These are phyloP conservation scores for Tilletia walkeri DNA, from an alignment of 1,284 basidiomycete genomes.

Conservation along the genomic window DNA sequence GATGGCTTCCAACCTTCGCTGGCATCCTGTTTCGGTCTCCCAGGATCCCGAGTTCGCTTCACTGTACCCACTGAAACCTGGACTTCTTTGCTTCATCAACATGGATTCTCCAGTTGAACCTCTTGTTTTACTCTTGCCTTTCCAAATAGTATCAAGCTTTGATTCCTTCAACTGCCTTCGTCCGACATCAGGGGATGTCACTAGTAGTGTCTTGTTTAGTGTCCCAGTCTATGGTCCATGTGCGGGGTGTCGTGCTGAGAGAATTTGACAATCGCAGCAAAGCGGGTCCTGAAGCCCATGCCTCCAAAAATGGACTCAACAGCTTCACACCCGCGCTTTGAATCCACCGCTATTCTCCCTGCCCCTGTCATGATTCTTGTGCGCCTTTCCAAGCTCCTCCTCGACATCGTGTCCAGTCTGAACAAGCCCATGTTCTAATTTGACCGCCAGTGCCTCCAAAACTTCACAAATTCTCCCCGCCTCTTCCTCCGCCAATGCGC, in stretches of 20 bases:
- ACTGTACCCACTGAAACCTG: neutral
- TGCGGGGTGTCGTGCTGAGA: neutral
- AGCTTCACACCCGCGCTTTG: neutral
- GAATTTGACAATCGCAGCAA: neutral
- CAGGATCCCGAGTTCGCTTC: no score
- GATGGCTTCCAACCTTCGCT: neutral
- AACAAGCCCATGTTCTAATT: neutral
- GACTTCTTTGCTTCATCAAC: neutral
- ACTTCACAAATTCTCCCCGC: neutral
- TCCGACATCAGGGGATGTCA: neutral
- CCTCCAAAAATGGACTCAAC: neutral
- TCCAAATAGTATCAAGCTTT: neutral
- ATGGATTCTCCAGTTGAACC: neutral
- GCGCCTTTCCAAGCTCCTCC: neutral
- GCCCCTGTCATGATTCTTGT: neutral
- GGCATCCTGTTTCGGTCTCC: no score
- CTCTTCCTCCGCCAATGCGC: neutral
- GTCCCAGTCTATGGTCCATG: neutral
- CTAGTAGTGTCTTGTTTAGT: neutral
- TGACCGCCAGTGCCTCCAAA: neutral
- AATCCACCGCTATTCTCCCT: neutral
- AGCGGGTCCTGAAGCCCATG: neutral
- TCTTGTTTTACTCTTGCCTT: neutral
- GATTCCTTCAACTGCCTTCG: neutral
- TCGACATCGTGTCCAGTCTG: neutral